phyloP scores from a whole-genome alignment of 2,329 filamentous ascomycete genomes.

The Podosphaera leucotricha region DNA sequence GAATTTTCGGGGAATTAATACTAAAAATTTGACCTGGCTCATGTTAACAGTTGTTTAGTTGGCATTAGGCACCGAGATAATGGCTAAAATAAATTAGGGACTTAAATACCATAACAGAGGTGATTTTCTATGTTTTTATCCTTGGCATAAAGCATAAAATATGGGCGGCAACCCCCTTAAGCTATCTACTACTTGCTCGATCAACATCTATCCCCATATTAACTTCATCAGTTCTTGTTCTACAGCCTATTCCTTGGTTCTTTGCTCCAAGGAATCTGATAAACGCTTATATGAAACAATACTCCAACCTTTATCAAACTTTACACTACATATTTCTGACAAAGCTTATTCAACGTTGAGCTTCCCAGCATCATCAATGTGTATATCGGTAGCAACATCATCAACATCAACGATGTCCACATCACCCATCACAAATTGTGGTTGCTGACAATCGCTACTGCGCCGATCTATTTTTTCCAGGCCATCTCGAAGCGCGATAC shows the following conservation, averaged over 20 bases:
- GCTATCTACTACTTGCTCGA: not conserved
- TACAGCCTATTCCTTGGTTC: not conserved
- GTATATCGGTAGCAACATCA: slow-evolving; percentile 14
- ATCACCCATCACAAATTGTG: slow-evolving; percentile 4
- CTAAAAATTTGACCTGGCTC: too few relatives aligned
- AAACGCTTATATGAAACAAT: not conserved
- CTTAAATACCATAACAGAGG: too few relatives aligned
- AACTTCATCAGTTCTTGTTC: not conserved
- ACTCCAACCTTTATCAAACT: not conserved
- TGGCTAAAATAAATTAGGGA: too few relatives aligned
- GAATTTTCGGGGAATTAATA: too few relatives aligned
- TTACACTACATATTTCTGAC: not conserved
- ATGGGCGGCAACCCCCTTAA: not conserved
- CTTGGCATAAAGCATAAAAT: too few relatives aligned
- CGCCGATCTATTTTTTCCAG: slow-evolving; percentile 3
- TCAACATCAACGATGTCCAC: slow-evolving; percentile 9
- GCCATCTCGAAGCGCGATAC: slow-evolving; percentile 6
- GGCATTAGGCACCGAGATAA: too few relatives aligned
- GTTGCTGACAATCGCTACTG: not conserved
- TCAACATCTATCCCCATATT: not conserved
- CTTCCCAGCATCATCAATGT: slow-evolving; percentile 10
- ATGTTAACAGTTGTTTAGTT: too few relatives aligned
- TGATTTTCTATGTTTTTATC: too few relatives aligned
- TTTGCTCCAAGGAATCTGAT: not conserved
- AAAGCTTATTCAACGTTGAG: not conserved